Base-by-base conservation (phyloP, 2,329 filamentous ascomycete species). In the Parafenestella ontariensis region DNA sequence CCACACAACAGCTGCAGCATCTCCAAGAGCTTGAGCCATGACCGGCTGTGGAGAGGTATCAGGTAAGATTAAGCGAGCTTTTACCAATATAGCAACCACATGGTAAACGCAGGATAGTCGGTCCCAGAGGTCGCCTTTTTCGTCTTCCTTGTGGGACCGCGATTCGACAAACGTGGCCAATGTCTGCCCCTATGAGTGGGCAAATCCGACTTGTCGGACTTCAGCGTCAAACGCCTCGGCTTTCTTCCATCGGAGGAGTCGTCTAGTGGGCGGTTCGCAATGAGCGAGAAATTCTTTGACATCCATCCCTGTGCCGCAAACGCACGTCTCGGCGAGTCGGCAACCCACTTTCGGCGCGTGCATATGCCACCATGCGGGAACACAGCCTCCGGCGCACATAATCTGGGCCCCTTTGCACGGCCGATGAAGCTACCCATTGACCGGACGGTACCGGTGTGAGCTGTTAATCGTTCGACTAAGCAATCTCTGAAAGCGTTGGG, bases 401-500 rank as follows among this genome's bases (percentile, higher is more conserved):
- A 43, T 43, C 41, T 43, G 15, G 37, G 37, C 24, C 41, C 49
- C 54, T 58, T 50, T 56, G 58, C 58, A 47, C 54, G 48, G 49
- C 52, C 53, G 29, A 49, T 11, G 39, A 51, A 52, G 45, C 47
- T 59, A 48, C 56, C 56, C 55, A 46, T 60, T 53, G 40, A 58
- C 51, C 62, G 59, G 62, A 52, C 49, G 45, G 48, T 45, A 34
- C 65, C 58, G 62, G 54, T 58, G 44, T 64, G 66, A 55, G 62
- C 62, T 65, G 68, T 63, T 60, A 39, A 66, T 70, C 59, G 61
- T 66, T 55, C 65, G 62, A 70, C 61, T 31, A 52, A 31, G 46
- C 58, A 58, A 31, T 49, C 40, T 40, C 26, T 34, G 10, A 41
- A 46, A 39, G 42, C 33, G 51, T 45, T 44, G 40, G 37, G 47